Evolutionary conservation across 2,329 filamentous ascomycete genomes (phyloP).

Genomic region (Xylaria sp.): DNA sequence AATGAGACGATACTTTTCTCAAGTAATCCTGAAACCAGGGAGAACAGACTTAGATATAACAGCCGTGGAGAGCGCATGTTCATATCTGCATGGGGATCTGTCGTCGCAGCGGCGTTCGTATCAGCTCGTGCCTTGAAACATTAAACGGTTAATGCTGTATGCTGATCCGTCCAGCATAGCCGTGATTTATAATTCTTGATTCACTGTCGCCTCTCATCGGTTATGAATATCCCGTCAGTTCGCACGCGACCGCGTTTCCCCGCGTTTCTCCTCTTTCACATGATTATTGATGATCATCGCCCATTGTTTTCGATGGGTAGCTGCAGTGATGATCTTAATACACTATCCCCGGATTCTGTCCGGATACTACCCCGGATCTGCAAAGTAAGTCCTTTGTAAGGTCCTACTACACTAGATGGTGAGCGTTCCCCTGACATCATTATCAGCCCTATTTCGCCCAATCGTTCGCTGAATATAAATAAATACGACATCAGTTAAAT

Average conservation of each 20-base stretch:
- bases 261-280: constrained; percentile 36
- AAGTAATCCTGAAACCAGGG: constrained; percentile 27
- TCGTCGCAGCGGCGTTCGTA: not conserved
- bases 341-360: constrained; percentile 13
- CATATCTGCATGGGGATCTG: not conserved
- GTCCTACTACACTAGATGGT: not conserved
- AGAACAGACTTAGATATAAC: constrained; percentile 10
- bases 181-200: constrained; percentile 2
- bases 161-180: not conserved
- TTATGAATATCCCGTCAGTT: not conserved
- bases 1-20: constrained; percentile 39
- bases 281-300: constrained; percentile 23
- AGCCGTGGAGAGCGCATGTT: constrained; percentile 21
- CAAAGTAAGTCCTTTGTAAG: not conserved
- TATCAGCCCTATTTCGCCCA: not conserved
- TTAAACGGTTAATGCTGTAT: not conserved
- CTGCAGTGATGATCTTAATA: constrained; percentile 28
- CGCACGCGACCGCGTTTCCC: constrained; percentile 15
- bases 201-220: not conserved
- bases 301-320: constrained; percentile 7
- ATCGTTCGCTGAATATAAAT: not conserved
- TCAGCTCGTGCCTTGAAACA: not conserved
- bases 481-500: not conserved
- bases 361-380: constrained; percentile 19
- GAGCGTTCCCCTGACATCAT: not conserved